Evolutionary conservation across 441 rosid genomes (phyloP), one percentile per base, ranked within the genome.

Genomic region (Melastoma candidum): DNA sequence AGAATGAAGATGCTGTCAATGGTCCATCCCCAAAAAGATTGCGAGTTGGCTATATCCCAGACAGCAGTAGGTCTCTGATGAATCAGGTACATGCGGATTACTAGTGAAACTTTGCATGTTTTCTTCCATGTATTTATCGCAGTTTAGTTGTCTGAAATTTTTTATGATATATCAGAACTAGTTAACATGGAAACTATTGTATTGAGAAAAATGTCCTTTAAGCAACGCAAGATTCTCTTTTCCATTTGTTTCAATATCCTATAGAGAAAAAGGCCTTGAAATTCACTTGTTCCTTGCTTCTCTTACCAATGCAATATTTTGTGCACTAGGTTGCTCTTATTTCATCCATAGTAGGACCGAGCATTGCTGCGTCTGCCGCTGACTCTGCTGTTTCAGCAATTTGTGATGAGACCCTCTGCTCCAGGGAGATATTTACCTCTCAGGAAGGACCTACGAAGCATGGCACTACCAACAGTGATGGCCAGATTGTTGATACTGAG

Each of bases 351-450:
- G 85, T 75, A 54, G 80, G 80, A 39, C 83, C 94, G 11, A 76
- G 81, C 46, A 67, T 88, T 41, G 60, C 86, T 63, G 74, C 79
- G 11, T 85, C 88, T 73, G 88, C 95, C 13, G 87, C 97, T 62
- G 76, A 82, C 66, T 85, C 97, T 65, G 90, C 95, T 59, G 68
- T 86, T 46, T 63, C 70, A 14, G 75, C 80, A 52, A 84, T 93
- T 61, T 88, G 95, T 67, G 81, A 83, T 36, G 90, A 84, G 67
- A 74, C 74, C 48, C 76, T 80, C 26, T 88, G 80, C 73, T 80
- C 97, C 27, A 77, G 76, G 68, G 95, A 80, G 67, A 64, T 76
- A 47, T 88, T 88, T 49, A 59, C 57, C 55, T 72, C 65, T 36
- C 63, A 69, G 57, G 76, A 63, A 50, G 64, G 55, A 57, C 59